A percentile compares a stretch with the other conserved stretches of the same genome.
Conservation (phyloP, 2,329 filamentous ascomycete genomes). For the Chalara sp. region DNA sequence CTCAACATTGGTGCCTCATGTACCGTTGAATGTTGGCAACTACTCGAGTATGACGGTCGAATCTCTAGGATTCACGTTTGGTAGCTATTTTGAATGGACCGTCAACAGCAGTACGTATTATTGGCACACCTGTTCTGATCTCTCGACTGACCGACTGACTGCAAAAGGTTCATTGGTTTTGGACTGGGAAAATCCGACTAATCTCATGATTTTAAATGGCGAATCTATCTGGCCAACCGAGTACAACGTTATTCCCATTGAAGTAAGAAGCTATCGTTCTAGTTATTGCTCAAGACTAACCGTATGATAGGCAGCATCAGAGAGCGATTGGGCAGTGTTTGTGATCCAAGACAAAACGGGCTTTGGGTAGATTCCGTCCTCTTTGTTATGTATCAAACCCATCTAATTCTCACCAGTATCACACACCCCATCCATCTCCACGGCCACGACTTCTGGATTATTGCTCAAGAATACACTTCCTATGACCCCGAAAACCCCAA, state of each 20-base stretch:
- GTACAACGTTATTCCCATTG: conserved; percentile 19
- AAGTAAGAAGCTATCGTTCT: neutral
- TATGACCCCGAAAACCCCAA: conserved; percentile 22
- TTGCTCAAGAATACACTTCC: conserved; percentile 37
- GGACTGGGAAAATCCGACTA: conserved; percentile 41
- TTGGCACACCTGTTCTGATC: too few species aligned
- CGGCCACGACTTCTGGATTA: conserved; percentile 43
- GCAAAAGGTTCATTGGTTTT: conserved; percentile 29
- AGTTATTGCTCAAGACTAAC: too few species aligned
- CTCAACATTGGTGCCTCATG: conserved; percentile 21
- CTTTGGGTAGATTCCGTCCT: conserved; percentile 7
- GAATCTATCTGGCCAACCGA: conserved; percentile 23
- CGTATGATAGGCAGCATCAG: conserved; percentile 28
- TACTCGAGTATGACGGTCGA: conserved; percentile 10
- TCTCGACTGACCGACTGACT: too few species aligned
- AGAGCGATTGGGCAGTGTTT: conserved; percentile 21
- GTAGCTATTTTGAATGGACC: conserved; percentile 39
- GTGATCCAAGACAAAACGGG: conserved; percentile 22
- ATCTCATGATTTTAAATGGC: conserved; percentile 27
- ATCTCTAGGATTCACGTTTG: conserved; percentile 9
- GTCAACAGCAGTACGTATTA: conserved; percentile 35
- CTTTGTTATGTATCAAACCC: neutral
- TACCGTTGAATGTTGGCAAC: conserved; percentile 18
- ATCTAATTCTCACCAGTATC: conserved; percentile 4
- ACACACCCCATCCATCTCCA: conserved; percentile 38